phyloP scores from a whole-genome alignment of 495 filamentous ascomycete species.

The Talaromyces adpressus region DNA sequence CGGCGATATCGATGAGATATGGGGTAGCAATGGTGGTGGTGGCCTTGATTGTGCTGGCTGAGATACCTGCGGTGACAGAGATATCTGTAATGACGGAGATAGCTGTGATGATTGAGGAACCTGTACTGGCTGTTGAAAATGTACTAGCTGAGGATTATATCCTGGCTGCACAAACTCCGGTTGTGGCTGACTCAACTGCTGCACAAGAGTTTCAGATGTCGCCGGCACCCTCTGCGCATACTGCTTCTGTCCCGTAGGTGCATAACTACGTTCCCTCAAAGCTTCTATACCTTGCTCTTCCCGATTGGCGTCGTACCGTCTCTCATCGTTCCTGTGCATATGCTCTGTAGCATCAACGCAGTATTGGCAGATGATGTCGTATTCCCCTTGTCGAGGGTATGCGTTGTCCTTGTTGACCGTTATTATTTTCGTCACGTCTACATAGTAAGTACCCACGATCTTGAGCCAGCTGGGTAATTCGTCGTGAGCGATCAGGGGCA shows the following conservation, averaged over 20 bases:
- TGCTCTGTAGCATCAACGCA: conserved; percentile 23
- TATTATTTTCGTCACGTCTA: background rate
- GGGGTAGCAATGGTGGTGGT: background rate
- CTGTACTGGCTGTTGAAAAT: too few species aligned
- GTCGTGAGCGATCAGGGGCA: conserved; percentile 29
- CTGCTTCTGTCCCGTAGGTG: background rate
- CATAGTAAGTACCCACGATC: conserved; percentile 12
- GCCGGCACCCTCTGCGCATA: background rate
- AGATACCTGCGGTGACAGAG: too few species aligned
- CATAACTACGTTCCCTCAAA: background rate
- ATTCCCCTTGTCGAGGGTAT: conserved; percentile 29
- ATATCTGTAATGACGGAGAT: too few species aligned
- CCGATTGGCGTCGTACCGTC: background rate
- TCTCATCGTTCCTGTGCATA: conserved; percentile 10
- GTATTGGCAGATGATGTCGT: conserved; percentile 31
- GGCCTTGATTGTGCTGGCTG: background rate
- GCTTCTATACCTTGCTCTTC: background rate
- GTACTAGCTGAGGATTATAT: too few species aligned
- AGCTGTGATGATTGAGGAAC: too few species aligned
- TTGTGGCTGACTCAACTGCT: background rate
- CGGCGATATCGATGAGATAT: background rate
- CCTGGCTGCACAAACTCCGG: too few species aligned
- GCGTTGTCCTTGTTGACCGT: conserved; percentile 13
- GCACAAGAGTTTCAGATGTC: background rate
- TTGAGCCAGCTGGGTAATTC: conserved; percentile 33